Conservation (phyloP, 140 eudicot species). For the Oenanthe javanica region DNA sequence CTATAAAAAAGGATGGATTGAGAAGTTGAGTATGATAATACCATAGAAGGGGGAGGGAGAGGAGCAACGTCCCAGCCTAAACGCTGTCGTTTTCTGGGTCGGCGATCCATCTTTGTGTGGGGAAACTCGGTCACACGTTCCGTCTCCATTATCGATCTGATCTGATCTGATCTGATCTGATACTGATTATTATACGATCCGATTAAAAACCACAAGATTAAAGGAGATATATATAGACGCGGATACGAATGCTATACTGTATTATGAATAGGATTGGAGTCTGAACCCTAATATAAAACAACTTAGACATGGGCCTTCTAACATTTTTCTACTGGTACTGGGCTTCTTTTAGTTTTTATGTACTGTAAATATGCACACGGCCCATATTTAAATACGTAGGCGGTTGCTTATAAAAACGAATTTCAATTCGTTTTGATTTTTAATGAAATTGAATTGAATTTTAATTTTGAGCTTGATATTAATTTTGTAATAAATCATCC, state of each 20-base stretch:
- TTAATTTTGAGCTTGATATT: too few relatives aligned
- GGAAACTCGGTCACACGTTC: conserved; percentile 83
- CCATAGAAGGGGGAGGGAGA: conserved; percentile 35
- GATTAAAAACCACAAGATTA: not conserved
- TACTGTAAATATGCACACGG: too few relatives aligned
- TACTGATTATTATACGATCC: not conserved
- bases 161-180: too few relatives aligned
- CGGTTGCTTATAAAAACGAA: too few relatives aligned
- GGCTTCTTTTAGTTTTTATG: not conserved
- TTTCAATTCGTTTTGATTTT: too few relatives aligned
- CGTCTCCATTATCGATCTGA: conserved; percentile 52
- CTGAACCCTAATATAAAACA: too few relatives aligned
- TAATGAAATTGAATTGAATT: too few relatives aligned
- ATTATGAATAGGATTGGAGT: not conserved
- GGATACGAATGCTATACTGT: not conserved
- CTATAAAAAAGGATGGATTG: not conserved
- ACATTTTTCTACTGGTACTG: not conserved
- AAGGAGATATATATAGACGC: not conserved
- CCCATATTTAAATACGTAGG: too few relatives aligned
- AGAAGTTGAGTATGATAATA: conserved; percentile 16
- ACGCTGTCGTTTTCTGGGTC: conserved; percentile 71
- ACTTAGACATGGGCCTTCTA: too few relatives aligned
- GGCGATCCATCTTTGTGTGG: conserved; percentile 47
- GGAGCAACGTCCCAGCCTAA: conserved; percentile 91
- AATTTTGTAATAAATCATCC: too few relatives aligned